These are phyloP conservation scores for Spinacia oleracea DNA, from an alignment of 179 eudicot genomes.

Conservation along the genomic window DNA sequence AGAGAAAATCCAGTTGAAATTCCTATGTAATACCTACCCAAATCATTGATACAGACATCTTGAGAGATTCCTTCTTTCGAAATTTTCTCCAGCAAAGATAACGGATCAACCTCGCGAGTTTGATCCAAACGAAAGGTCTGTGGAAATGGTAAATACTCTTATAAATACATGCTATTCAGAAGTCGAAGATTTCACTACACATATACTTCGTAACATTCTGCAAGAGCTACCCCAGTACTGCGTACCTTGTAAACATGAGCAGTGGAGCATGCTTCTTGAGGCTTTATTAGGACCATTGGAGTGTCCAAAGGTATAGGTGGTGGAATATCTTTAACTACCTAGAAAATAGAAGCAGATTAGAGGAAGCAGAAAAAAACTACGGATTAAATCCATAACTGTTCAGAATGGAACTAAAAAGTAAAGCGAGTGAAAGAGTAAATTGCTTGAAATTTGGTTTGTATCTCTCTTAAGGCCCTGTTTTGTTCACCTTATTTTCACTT, in stretches of 20 bases:
- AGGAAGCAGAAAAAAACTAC: not conserved
- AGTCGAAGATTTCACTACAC: not conserved
- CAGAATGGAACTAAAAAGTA: conserved; percentile 11
- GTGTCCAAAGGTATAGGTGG: conserved; percentile 65
- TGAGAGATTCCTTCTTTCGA: conserved; percentile 78
- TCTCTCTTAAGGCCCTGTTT: too few species aligned
- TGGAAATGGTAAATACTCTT: conserved; percentile 7
- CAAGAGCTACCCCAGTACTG: not conserved
- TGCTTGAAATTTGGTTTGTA: not conserved
- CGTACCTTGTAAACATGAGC: conserved; percentile 95
- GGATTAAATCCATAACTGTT: conserved; percentile 2
- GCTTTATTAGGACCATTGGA: conserved; percentile 94
- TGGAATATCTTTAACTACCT: conserved; percentile 78
- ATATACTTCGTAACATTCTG: not conserved
- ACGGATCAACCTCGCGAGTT: conserved; percentile 75
- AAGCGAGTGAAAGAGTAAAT: not conserved
- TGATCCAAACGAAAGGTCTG: conserved; percentile 73
- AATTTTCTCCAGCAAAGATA: conserved; percentile 71
- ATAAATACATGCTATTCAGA: conserved; percentile 9
- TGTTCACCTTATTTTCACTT: too few species aligned
- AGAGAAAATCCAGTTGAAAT: not conserved
- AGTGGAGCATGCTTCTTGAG: conserved; percentile 87
- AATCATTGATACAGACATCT: conserved; percentile 93
- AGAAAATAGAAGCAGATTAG: conserved; percentile 20
- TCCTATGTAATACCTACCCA: conserved; percentile 52